phyloP scores from a whole-genome alignment of 192 early-diverging fungal species.

The Mortierella antarctica region DNA sequence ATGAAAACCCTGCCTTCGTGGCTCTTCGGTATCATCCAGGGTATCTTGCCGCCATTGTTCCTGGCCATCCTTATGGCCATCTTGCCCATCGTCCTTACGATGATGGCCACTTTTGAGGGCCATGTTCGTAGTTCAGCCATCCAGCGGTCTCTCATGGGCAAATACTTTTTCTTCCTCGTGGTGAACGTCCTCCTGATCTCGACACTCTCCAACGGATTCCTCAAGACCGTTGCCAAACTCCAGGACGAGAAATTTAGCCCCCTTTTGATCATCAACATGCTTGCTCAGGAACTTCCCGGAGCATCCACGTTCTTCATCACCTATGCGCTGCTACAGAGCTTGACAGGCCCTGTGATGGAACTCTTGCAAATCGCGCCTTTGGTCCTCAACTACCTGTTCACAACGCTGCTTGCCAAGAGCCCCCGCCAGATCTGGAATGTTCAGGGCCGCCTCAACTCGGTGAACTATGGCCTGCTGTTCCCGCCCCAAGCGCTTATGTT shows the following conservation, averaged over 20 bases:
- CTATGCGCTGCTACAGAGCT: constrained; percentile 78
- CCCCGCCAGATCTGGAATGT: constrained; percentile 71
- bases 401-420: constrained; percentile 69
- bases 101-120: constrained; percentile 51
- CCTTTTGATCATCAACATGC: constrained; percentile 53
- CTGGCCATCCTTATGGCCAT: constrained; percentile 78
- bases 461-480: constrained; percentile 59
- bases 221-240: constrained; percentile 24
- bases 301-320: constrained; percentile 87
- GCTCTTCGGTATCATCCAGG: constrained; percentile 64
- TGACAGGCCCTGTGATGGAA: constrained; percentile 71
- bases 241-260: constrained; percentile 9
- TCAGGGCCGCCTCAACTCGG: constrained; percentile 47
- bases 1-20: constrained; percentile 43
- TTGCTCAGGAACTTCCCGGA: constrained; percentile 73
- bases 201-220: constrained; percentile 74
- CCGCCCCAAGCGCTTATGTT: constrained; percentile 78
- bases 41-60: constrained; percentile 80
- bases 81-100: constrained; percentile 73
- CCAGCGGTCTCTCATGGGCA: constrained; percentile 48
- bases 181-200: constrained; percentile 85
- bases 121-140: constrained; percentile 31
- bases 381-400: constrained; percentile 68
- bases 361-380: constrained; percentile 76
- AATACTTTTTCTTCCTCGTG: constrained; percentile 84